These are phyloP conservation scores for Thalia dealbata DNA, from an alignment of 176 grass and related monocot genomes.

Conservation along the genomic window DNA sequence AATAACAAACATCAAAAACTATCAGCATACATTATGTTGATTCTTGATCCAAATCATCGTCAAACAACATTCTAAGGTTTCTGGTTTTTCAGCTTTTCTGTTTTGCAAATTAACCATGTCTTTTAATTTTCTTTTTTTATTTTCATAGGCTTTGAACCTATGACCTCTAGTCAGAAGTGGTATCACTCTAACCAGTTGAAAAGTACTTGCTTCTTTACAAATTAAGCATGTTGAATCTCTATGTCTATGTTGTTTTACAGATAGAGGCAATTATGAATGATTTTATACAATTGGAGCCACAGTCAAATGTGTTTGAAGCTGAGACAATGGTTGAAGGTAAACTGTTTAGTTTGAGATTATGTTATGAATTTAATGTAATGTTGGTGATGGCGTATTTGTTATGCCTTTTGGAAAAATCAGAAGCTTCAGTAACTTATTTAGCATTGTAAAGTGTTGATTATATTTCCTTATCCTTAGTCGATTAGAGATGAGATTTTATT, in stretches of 20 bases:
- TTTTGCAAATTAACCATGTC: not conserved
- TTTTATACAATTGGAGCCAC: slow-evolving; percentile 81
- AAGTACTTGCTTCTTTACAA: not conserved
- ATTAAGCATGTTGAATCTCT: not conserved
- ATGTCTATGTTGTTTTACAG: slow-evolving; percentile 24
- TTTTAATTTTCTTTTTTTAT: no score
- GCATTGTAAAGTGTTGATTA: not conserved
- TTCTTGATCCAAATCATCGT: not conserved
- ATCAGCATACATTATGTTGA: not conserved
- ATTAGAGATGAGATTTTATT: not conserved
- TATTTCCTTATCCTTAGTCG: not conserved
- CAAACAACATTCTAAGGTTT: not conserved
- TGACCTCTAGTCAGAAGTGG: no score
- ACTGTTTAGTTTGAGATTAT: slow-evolving; percentile 8
- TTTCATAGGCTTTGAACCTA: no score
- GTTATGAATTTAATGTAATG: not conserved
- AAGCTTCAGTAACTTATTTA: not conserved
- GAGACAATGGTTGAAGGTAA: slow-evolving; percentile 99
- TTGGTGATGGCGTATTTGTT: not conserved
- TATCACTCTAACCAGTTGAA: no score
- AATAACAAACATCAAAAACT: no score
- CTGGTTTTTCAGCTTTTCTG: not conserved
- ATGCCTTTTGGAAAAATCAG: not conserved
- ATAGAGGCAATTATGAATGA: slow-evolving; percentile 96
- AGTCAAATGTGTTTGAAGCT: slow-evolving; percentile 82